Evolutionary conservation across 345 rosid species (phyloP).

Genomic region (Ceriops decandra): DNA sequence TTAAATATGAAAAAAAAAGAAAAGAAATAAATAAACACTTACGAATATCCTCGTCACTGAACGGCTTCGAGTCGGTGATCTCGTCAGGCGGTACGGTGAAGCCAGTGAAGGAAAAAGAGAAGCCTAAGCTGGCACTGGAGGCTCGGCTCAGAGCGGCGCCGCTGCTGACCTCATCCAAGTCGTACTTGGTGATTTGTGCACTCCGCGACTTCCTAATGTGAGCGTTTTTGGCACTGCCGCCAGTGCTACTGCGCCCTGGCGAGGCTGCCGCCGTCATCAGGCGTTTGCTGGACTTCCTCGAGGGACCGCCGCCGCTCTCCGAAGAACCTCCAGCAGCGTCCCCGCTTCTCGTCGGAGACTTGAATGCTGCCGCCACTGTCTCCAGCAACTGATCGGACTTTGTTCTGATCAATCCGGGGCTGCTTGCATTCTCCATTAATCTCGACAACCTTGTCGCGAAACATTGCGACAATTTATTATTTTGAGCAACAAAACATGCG

Average conservation of each 20-base stretch:
- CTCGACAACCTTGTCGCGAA: not conserved
- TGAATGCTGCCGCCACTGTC: conserved; percentile 65
- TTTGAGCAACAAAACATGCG: no score
- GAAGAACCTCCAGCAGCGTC: conserved; percentile 15
- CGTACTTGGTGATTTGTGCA: conserved; percentile 60
- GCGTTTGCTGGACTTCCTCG: conserved; percentile 74
- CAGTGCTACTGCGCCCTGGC: conserved; percentile 47
- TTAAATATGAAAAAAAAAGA: not conserved
- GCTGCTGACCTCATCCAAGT: conserved; percentile 69
- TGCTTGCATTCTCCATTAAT: conserved; percentile 49
- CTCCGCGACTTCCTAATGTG: conserved; percentile 89
- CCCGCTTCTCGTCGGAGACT: conserved; percentile 43
- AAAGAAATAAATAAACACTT: conserved; percentile 24
- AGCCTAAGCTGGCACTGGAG: conserved; percentile 87
- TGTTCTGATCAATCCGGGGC: conserved; percentile 59
- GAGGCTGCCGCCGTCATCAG: conserved; percentile 43
- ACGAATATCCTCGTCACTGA: conserved; percentile 89
- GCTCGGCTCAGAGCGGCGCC: conserved; percentile 94
- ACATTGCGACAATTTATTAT: not conserved
- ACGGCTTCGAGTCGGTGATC: conserved; percentile 67
- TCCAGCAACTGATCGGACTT: conserved; percentile 80
- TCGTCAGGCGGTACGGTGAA: conserved; percentile 83
- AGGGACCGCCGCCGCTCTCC: conserved; percentile 27
- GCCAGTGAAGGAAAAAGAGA: conserved; percentile 94
- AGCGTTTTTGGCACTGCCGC: conserved; percentile 42